A percentile compares a stretch with the other conserved stretches of the same genome.
phyloP scores from a whole-genome alignment of 2,329 filamentous ascomycete genomes.

The Neonectria hederae region DNA sequence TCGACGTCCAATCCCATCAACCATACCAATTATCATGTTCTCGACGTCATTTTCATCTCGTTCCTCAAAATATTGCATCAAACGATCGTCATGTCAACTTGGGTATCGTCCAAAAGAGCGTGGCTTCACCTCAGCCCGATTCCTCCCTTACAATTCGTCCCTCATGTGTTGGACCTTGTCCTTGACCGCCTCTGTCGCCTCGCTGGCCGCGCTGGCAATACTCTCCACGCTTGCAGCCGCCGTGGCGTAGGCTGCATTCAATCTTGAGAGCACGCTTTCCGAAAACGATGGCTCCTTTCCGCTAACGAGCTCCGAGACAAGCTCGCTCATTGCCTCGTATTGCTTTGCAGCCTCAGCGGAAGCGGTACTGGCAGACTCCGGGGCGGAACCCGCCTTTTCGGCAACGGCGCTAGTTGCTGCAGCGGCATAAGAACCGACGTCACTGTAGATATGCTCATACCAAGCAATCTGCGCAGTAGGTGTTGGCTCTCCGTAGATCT shows the following conservation, averaged over 20 bases:
- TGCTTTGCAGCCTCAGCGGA: conserved; percentile 69
- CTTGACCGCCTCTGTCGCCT: conserved; percentile 56
- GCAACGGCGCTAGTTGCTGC: conserved; percentile 62
- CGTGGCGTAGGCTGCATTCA: conserved; percentile 77
- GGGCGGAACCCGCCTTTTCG: conserved; percentile 48
- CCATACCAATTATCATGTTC: conserved; percentile 25
- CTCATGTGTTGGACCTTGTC: conserved; percentile 47
- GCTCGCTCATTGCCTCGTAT: conserved; percentile 74
- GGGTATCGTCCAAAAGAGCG: conserved; percentile 44
- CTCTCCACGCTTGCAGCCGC: conserved; percentile 66
- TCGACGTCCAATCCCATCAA: conserved; percentile 38
- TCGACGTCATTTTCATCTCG: conserved; percentile 12
- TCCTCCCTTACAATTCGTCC: conserved; percentile 53
- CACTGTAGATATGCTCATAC: conserved; percentile 58
- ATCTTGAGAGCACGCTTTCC: conserved; percentile 78
- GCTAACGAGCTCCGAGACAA: conserved; percentile 79
- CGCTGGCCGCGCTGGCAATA: conserved; percentile 49
- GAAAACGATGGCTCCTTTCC: conserved; percentile 85
- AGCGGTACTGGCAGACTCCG: conserved; percentile 65
- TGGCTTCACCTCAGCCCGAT: neutral
- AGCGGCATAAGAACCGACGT: conserved; percentile 66
- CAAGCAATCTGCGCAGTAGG: conserved; percentile 66
- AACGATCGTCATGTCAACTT: conserved; percentile 42
- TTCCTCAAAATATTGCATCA: conserved; percentile 29
- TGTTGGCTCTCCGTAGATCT: conserved; percentile 74